Conservation (phyloP, 2,329 filamentous ascomycete species). For the Colletotrichum noveboracense region DNA sequence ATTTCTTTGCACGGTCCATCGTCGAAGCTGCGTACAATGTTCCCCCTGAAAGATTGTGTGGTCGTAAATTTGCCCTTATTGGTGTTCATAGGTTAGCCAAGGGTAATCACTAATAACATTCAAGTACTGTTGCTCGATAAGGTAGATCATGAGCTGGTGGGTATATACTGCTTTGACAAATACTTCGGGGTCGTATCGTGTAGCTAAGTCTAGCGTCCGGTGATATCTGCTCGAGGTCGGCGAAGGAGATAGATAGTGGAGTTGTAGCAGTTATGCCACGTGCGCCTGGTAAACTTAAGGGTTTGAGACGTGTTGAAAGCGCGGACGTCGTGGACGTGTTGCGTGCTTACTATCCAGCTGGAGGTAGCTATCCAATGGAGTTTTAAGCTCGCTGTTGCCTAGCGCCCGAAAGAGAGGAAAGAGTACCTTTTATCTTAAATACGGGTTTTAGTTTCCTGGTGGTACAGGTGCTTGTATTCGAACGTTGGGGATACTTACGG, state of each 20-base stretch:
- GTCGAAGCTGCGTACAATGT: neutral
- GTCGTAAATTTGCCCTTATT: no score
- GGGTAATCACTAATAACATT: no score
- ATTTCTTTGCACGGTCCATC: neutral
- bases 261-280: neutral
- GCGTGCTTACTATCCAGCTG: neutral
- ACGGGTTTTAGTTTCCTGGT: fast-evolving
- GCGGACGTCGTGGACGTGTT: neutral
- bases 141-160: no score
- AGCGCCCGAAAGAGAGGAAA: neutral
- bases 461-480: neutral
- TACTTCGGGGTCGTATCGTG: neutral
- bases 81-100: no score
- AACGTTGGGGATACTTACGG: neutral
- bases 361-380: neutral
- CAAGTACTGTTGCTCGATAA: no score
- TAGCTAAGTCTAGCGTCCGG: neutral
- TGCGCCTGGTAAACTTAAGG: neutral
- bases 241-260: neutral
- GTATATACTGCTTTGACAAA: no score
- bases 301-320: neutral
- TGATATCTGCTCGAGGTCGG: neutral
- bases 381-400: neutral
- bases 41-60: no score
- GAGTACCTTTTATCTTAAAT: neutral